A percentile compares a stretch with the other conserved stretches of the same genome.
Conservation (phyloP, 257 asterid genomes). For the Ligustrum vulgare region DNA sequence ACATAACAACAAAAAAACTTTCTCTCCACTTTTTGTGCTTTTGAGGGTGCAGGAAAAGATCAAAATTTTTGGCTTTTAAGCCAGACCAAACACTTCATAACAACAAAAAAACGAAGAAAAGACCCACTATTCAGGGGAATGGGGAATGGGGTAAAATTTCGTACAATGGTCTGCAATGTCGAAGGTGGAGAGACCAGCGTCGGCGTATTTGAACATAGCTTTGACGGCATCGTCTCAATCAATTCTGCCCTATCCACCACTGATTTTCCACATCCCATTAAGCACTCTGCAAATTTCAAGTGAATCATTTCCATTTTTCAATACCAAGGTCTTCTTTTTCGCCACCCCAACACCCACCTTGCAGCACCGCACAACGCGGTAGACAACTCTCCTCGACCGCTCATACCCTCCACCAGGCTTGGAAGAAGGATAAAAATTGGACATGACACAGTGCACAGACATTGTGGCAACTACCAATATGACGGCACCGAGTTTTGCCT, state of each 20-base stretch:
- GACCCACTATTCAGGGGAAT: not conserved
- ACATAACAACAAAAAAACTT: too few relatives aligned
- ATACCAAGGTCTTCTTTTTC: conserved; percentile 40
- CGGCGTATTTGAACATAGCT: conserved; percentile 86
- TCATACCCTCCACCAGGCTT: conserved; percentile 21
- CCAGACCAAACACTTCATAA: not conserved
- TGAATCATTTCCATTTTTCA: conserved; percentile 70
- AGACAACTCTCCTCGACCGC: conserved; percentile 20
- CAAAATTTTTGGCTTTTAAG: not conserved
- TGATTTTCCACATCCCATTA: conserved; percentile 96
- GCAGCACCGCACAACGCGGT: conserved; percentile 50
- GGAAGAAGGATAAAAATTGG: conserved; percentile 20
- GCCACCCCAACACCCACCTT: conserved; percentile 45
- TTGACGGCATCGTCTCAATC: conserved; percentile 88
- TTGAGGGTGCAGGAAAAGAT: not conserved
- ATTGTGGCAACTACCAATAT: conserved; percentile 39
- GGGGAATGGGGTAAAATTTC: conserved; percentile 32
- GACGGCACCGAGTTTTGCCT: not conserved
- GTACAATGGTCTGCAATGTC: conserved; percentile 98
- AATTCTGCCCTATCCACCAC: conserved; percentile 97
- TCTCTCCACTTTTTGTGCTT: not conserved
- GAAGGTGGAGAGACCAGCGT: conserved; percentile 89
- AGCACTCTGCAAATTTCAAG: conserved; percentile 87
- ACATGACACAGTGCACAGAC: conserved; percentile 33
- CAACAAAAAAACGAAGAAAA: not conserved